Evolutionary conservation across 345 rosid genomes (phyloP).

Genomic region (Clausena lansium): DNA sequence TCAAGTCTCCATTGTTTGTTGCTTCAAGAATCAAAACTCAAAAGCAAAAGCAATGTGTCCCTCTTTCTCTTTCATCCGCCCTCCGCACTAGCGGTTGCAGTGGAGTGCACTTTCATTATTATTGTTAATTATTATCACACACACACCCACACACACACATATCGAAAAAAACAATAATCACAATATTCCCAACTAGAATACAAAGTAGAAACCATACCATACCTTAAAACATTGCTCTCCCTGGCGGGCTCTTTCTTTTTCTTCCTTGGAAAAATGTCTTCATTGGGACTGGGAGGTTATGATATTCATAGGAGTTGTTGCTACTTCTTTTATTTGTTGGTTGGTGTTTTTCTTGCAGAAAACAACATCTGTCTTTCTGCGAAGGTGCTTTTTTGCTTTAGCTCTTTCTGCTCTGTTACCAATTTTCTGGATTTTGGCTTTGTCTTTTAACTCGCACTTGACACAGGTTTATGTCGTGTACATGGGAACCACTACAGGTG

Average conservation of each 20-base stretch:
- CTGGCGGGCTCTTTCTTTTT: neutral
- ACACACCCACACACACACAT: too few species aligned
- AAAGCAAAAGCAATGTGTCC: neutral
- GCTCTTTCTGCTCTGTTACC: neutral
- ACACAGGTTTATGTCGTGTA: conserved; percentile 47
- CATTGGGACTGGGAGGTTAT: neutral
- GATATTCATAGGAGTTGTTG: neutral
- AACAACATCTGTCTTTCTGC: conserved; percentile 23
- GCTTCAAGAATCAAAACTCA: neutral
- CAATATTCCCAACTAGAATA: too few species aligned
- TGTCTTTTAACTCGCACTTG: neutral
- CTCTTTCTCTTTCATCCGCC: neutral
- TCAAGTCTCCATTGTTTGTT: neutral
- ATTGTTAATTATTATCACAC: too few species aligned
- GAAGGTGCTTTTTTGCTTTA: conserved; percentile 16
- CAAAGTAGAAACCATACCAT: neutral
- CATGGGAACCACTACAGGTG: conserved; percentile 35
- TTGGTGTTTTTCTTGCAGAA: conserved; percentile 17
- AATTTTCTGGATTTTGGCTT: conserved; percentile 7
- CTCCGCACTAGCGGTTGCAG: neutral
- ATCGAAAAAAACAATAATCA: neutral
- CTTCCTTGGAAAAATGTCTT: conserved; percentile 5
- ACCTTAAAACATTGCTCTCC: conserved; percentile 8
- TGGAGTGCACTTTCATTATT: neutral
- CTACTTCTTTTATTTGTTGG: conserved; percentile 15